phyloP scores from a whole-genome alignment of 2,329 filamentous ascomycete species.

The Alternaria ventricosa region DNA sequence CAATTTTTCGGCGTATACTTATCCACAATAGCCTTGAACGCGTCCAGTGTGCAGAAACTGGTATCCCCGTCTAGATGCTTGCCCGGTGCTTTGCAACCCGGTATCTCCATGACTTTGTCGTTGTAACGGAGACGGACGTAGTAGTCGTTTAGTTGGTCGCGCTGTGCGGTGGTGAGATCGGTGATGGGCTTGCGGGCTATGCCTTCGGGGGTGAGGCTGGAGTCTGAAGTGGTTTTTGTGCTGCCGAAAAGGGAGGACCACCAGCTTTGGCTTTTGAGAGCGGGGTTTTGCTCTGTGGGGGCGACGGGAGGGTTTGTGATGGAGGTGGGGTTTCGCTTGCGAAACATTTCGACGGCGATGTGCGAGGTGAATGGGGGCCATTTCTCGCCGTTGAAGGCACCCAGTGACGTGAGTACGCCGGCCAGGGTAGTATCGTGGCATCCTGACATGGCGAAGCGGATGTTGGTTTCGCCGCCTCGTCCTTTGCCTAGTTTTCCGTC shows the following conservation, averaged over 20 bases:
- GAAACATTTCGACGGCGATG: conserved; percentile 89
- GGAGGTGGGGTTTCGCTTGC: conserved; percentile 49
- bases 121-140: conserved; percentile 94
- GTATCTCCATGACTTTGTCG: conserved; percentile 79
- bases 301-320: not conserved
- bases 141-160: conserved; percentile 70
- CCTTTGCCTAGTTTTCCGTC: conserved; percentile 47
- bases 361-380: conserved; percentile 97
- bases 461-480: conserved; percentile 57
- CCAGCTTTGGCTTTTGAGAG: conserved; percentile 37
- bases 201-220: conserved; percentile 33
- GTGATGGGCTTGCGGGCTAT: conserved; percentile 68
- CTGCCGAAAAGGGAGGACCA: conserved; percentile 47
- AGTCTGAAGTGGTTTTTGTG: conserved; percentile 15
- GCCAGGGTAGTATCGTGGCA: conserved; percentile 96
- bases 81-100: conserved; percentile 76
- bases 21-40: conserved; percentile 92
- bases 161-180: conserved; percentile 65
- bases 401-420: conserved; percentile 76
- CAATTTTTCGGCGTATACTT: conserved; percentile 85
- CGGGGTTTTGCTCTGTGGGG: conserved; percentile 5
- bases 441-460: conserved; percentile 81
- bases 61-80: conserved; percentile 88
- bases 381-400: conserved; percentile 72
- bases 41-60: conserved; percentile 88